Evolutionary conservation across 2,329 filamentous ascomycete genomes (phyloP), one percentile per base, ranked within the genome.

Genomic region (Cytospora schulzeri): DNA sequence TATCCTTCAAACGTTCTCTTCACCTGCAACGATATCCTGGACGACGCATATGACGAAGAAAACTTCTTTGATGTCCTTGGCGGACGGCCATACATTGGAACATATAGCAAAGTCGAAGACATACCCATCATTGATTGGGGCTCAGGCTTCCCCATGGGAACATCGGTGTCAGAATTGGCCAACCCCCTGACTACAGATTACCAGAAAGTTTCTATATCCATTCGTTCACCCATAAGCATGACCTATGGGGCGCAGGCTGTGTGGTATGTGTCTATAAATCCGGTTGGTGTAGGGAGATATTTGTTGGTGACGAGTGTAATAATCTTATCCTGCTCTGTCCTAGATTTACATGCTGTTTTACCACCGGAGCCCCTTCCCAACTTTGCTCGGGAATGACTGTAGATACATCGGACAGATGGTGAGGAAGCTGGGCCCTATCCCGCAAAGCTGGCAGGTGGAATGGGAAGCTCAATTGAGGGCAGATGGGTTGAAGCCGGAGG

Each of bases 241-340:
- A 53, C 31, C 31, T 60, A 14, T 60, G 57, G 57, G 52, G 57
- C 28, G 57, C 48, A 11, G 57, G 57, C 8, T 60, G 48, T 53
- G 57, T 60, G 9, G 45, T 60, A 60, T 3, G 57, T 38, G 3
- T 19, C 15, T 38, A 17, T 14, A 22, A n/a, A 6, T 7, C 7
- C 15, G 22, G n/a, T n/a, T 11, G 24, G 24, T 9, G 8, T 15
- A 15, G 6, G 1, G n/a, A 7, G 8, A 28, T 15, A 24, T 17
- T 7, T 29, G 4, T 29, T 29, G 29, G 17, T n/a, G n/a, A 28
- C 31, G 1, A 17, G 28, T 22, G 11, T 11, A 1, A 51, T n/a
- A n/a, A 26, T 24, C 4, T 29, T 4, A 29, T 29, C 8, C 29
- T 29, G 8, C 29, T 29, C 29, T 29, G 29, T 29, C 4, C 29